Base-by-base conservation (phyloP, 345 rosid species). In the Citrus cavaleriei region DNA sequence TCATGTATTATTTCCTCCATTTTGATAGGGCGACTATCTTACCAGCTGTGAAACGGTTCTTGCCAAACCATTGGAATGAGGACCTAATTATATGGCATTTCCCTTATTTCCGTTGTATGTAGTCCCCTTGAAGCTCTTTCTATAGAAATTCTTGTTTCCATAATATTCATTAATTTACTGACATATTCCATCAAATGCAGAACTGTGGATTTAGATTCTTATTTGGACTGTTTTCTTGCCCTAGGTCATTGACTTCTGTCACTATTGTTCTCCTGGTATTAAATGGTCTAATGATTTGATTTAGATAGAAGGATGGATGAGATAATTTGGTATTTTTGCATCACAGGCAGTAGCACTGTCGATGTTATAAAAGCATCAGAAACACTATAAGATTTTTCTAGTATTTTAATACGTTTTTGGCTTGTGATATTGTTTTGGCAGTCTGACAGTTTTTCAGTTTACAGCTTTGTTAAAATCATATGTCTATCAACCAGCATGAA, bases 11-110 rank as follows among this genome's bases (percentile, higher is more conserved):
- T 72, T 82, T 67, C 57, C 6, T 81, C 40, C 68, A 38, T 74
- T 55, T 86, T 86, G 80, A 46, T 87, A 96, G 98, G 86, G 99
- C 98, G 27, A 96, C 99, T 24, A 70, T 96, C 75, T 86, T 96
- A 76, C 99, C 99, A 5, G 89, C 97, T 28, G 88, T 96, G 62
- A 90, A 83, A 74, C 85, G 90, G 18, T 93, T 83, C 81, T 83
- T 94, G 87, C 99, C 99, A 60, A 74, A 84, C 24, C 87, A 77
- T 64, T 96, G 99, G 99, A 96, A 96, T 84, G 93, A 93, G 61
- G 87, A 93, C 76, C 79, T 78, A 77, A 92, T 96, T 73, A 25
- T 84, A 72, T 93, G 97, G 99, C 93, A 71, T 37, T 84, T 90
- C 82, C 98, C 99, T 4, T 92, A 86, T 79, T 88, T 91, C 81